Evolutionary conservation across 2,329 filamentous ascomycete genomes (phyloP).

Genomic region (Drechslerella dactyloides): DNA sequence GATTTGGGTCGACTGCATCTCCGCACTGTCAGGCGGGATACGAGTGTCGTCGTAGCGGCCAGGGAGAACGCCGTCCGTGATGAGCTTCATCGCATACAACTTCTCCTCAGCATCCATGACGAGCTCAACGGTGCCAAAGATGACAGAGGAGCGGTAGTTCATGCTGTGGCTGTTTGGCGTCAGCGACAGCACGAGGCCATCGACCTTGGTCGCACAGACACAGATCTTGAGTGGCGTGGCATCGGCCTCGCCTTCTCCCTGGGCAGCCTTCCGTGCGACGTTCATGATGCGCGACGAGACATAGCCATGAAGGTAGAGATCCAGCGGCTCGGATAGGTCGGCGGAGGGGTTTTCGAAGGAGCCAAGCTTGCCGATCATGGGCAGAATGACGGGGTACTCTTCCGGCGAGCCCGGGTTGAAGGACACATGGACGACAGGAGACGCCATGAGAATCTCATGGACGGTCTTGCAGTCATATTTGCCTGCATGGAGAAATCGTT

Average conservation of each 20-base stretch:
- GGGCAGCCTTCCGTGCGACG: constrained; percentile 59
- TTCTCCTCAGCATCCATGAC: constrained; percentile 74
- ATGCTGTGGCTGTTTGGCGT: constrained; percentile 82
- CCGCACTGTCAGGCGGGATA: constrained; percentile 72
- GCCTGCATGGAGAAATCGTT: constrained; percentile 62
- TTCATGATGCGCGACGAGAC: constrained; percentile 79
- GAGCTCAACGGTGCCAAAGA: constrained; percentile 75
- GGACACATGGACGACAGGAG: constrained; percentile 78
- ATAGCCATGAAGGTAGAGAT: constrained; percentile 84
- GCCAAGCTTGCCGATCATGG: constrained; percentile 85
- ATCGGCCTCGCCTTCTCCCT: constrained; percentile 7
- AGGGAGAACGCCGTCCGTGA: constrained; percentile 76
- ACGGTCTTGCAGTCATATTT: constrained; percentile 75
- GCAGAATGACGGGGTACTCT: constrained; percentile 77
- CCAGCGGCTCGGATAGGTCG: constrained; percentile 69
- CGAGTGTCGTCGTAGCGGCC: constrained; percentile 73
- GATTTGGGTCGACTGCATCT: constrained; percentile 77
- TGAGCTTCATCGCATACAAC: constrained; percentile 76
- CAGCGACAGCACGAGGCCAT: constrained; percentile 79
- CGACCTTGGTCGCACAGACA: constrained; percentile 74
- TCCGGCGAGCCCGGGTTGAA: constrained; percentile 68
- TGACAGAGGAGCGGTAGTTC: constrained; percentile 81
- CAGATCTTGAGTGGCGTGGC: constrained; percentile 69
- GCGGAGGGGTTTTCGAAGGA: constrained; percentile 71
- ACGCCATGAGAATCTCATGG: constrained; percentile 75